phyloP scores from a whole-genome alignment of 805 yeast species.

The Cyberlindnera petersonii region DNA sequence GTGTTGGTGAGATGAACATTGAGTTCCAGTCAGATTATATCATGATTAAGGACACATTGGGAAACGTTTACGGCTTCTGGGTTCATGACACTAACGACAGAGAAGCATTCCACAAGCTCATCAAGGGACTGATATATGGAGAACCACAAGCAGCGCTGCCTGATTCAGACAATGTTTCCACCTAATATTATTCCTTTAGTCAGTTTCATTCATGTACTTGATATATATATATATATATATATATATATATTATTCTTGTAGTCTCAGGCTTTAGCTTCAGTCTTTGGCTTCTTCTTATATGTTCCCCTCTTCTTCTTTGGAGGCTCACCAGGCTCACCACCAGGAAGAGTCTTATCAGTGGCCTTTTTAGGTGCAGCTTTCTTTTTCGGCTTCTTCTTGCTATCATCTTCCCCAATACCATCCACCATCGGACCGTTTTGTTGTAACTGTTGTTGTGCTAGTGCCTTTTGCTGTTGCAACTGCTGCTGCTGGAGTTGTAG shows the following conservation, averaged over 20 bases:
- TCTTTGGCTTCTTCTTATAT: constrained; percentile 26
- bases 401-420: constrained; percentile 19
- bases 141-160: constrained; percentile 2
- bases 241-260: too few species aligned
- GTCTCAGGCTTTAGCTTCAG: background rate
- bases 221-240: too few species aligned
- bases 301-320: constrained; percentile 29
- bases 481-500: constrained; percentile 21
- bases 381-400: constrained; percentile 20
- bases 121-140: constrained; percentile 27
- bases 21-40: constrained; percentile 68
- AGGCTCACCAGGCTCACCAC: constrained; percentile 15
- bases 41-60: constrained; percentile 62
- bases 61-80: constrained; percentile 78
- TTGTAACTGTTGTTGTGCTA: constrained; percentile 29
- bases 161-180: too few species aligned
- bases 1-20: constrained; percentile 50
- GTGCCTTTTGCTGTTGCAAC: constrained; percentile 25
- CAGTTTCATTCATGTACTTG: too few species aligned
- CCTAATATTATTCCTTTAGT: too few species aligned
- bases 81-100: constrained; percentile 67
- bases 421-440: constrained; percentile 12
- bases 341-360: constrained; percentile 27
- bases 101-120: constrained; percentile 48
- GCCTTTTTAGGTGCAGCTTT: constrained; percentile 18